Conservation (phyloP, 179 eudicot genomes). For the Silene coronaria region DNA sequence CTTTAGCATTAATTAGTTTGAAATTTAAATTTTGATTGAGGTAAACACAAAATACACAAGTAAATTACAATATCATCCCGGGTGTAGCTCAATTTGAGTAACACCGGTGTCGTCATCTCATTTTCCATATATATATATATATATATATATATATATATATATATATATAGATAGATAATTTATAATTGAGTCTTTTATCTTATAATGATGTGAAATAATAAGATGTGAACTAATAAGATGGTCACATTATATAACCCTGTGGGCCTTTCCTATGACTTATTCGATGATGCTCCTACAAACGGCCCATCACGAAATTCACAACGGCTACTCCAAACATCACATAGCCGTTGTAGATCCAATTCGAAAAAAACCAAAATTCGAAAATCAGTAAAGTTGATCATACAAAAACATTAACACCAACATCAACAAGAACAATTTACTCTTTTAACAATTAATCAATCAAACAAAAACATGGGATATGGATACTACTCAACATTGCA, state of each 20-base stretch:
- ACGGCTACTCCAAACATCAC: constrained; percentile 29
- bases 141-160: no score
- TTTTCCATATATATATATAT: no score
- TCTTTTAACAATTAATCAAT: not conserved
- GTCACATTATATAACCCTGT: not conserved
- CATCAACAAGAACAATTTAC: not conserved
- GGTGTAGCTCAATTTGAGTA: no score
- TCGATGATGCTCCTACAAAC: not conserved
- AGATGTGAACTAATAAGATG: not conserved
- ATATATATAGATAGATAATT: no score
- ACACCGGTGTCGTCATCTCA: no score
- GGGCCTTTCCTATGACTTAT: not conserved
- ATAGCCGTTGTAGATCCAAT: constrained; percentile 27
- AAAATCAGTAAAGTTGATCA: not conserved
- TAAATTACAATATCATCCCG: no score
- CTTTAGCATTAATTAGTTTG: no score
- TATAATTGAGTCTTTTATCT: no score
- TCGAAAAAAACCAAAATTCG: not conserved
- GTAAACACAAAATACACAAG: no score
- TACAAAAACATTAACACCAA: not conserved
- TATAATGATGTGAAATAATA: no score
- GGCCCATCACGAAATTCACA: constrained; percentile 7
- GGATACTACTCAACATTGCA: constrained; percentile 71
- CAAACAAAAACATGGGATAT: constrained; percentile 34
- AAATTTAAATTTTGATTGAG: no score